Base-by-base conservation (phyloP, 2,329 filamentous ascomycete genomes). In the Furcasterigmium sp. region DNA sequence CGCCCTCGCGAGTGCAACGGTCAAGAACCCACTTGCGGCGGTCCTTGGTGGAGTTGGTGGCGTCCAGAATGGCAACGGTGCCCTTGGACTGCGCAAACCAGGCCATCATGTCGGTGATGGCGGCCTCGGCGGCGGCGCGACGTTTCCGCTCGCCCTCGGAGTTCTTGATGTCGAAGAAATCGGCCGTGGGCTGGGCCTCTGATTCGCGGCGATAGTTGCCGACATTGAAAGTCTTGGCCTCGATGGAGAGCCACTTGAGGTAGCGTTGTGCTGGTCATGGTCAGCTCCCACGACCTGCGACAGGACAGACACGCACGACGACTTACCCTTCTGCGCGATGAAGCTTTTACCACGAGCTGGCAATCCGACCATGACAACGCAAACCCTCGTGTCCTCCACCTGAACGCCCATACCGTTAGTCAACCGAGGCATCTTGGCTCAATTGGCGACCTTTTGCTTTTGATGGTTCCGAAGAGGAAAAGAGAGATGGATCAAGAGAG, bases 291-390 rank as follows among this genome's bases (percentile, higher is more conserved):
- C n/a, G n/a, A n/a, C n/a, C n/a, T n/a, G n/a, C n/a, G n/a, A n/a
- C n/a, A n/a, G n/a, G n/a, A n/a, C n/a, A 39, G 25, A 43, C 20
- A 41, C 29, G 35, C 20, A 42, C 49, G 34, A 35, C 13, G 18
- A n/a, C 72, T 58, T 73, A 93, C 91, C 90, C 80, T 96, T 96
- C 60, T 95, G 90, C 54, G 93, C 91, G 62, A 98, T 97, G 65
- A 95, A 82, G 71, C 89, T 95, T 78, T 98, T 98, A 59, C 93
- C 93, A 55, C 93, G 78, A 48, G 93, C 93, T 43, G 93, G 93
- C 61, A 98, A 76, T 53, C 93, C 93, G 47, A 98, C 93, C 93
- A 98, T 97, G 57, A 98, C 90, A 51, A 98, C 91, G 66, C 91
- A 97, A 71, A 98, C 94, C 65, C 87, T 88, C 48, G 88, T 91